Conservation (phyloP, 2,329 filamentous ascomycete genomes). For the Monilinia fructigena region DNA sequence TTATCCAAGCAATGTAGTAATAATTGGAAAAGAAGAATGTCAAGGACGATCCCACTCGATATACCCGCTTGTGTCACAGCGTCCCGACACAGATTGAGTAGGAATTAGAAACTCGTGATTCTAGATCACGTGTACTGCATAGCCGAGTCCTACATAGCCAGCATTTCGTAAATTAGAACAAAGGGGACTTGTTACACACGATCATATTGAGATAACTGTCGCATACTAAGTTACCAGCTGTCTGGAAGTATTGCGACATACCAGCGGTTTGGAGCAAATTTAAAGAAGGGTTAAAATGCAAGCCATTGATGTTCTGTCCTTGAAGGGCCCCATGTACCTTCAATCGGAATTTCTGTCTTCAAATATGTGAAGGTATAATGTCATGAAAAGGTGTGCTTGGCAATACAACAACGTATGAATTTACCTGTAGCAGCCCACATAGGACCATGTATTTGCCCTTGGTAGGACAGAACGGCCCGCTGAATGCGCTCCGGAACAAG, state of each 20-base stretch:
- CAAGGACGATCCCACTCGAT: neutral
- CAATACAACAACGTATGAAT: slow-evolving; percentile 12
- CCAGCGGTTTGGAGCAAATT: neutral
- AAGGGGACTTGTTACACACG: too few relatives aligned
- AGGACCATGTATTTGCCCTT: slow-evolving; percentile 23
- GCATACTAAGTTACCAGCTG: neutral
- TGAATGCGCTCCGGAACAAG: slow-evolving; percentile 18
- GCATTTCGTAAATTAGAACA: too few relatives aligned
- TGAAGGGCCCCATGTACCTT: slow-evolving; percentile 1
- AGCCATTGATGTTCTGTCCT: neutral
- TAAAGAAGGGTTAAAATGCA: neutral
- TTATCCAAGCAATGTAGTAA: neutral
- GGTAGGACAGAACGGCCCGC: slow-evolving; percentile 7
- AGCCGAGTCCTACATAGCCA: too few relatives aligned
- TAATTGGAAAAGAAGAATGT: neutral
- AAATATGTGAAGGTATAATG: neutral
- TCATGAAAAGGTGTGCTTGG: slow-evolving; percentile 4
- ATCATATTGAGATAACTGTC: too few relatives aligned
- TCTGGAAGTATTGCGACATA: slow-evolving; percentile 1
- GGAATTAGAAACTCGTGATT: too few relatives aligned
- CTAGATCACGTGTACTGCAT: too few relatives aligned
- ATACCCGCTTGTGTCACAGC: neutral
- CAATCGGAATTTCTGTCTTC: neutral
- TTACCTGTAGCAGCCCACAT: slow-evolving; percentile 25
- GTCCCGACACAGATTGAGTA: too few relatives aligned